These are phyloP conservation scores for Arabidopsis hybrid DNA, from an alignment of 441 rosid species.

Conservation along the genomic window DNA sequence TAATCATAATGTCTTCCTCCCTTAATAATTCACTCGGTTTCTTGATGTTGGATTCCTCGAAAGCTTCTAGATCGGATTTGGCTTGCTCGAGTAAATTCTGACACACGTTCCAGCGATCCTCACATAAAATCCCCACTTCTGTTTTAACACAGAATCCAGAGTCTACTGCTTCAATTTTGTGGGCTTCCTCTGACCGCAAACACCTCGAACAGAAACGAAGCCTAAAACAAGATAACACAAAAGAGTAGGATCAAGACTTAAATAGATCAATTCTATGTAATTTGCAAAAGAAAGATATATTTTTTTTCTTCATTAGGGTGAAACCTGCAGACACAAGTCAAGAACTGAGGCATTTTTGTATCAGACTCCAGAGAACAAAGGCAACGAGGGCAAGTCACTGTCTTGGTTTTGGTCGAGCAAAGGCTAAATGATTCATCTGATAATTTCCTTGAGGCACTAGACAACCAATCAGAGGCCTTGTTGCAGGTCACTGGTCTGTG, in stretches of 20 bases:
- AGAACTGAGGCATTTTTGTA: background rate
- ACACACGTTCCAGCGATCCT: background rate
- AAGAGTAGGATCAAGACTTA: background rate
- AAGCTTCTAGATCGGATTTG: background rate
- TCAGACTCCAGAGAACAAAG: background rate
- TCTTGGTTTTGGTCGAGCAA: background rate
- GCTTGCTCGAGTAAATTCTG: background rate
- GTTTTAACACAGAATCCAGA: background rate
- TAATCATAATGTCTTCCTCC: background rate
- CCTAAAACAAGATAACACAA: constrained; percentile 24
- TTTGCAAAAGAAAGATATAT: background rate
- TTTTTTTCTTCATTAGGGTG: background rate
- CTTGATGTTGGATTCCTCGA: background rate
- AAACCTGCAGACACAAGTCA: constrained; percentile 40
- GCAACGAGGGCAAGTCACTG: constrained; percentile 33
- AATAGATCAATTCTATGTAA: background rate
- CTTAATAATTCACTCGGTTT: background rate
- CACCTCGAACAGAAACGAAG: constrained; percentile 19
- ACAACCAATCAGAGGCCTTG: constrained; percentile 36
- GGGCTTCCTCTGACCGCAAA: background rate
- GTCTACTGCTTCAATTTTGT: background rate
- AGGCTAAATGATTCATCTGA: background rate
- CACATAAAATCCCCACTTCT: background rate
- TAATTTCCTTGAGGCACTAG: background rate
- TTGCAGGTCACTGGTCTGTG: constrained; percentile 43